phyloP scores from a whole-genome alignment of 179 eudicot genomes.

The Beta macrorhiza region DNA sequence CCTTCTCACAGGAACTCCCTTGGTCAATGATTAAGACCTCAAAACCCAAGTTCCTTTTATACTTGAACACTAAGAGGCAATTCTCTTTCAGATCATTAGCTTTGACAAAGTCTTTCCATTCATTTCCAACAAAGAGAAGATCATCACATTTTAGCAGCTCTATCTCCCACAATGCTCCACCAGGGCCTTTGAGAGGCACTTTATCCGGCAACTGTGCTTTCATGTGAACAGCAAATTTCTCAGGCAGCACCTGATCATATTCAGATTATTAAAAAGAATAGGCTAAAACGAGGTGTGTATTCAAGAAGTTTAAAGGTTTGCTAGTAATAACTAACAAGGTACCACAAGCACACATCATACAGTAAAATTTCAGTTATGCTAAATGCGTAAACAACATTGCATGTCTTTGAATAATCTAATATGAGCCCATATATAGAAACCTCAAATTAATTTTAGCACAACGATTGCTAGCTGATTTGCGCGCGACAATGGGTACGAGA shows the following conservation, averaged over 20 bases:
- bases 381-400: neutral
- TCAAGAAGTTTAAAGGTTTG: neutral
- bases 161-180: constrained; percentile 28
- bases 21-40: constrained; percentile 34
- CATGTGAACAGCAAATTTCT: constrained; percentile 29
- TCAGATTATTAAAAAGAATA: neutral
- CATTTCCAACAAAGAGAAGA: constrained; percentile 29
- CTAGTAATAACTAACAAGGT: neutral
- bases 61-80: constrained; percentile 27
- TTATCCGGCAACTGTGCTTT: constrained; percentile 17
- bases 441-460: neutral
- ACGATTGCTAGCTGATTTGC: no score
- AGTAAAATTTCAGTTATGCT: neutral
- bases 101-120: constrained; percentile 33
- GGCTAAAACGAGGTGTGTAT: neutral
- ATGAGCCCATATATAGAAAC: neutral
- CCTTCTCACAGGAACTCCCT: constrained; percentile 32
- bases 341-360: neutral
- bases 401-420: neutral
- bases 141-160: constrained; percentile 22
- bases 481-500: no score
- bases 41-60: constrained; percentile 25
- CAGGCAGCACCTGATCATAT: constrained; percentile 30
- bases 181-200: constrained; percentile 31
- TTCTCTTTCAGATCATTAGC: constrained; percentile 24